These are phyloP conservation scores for Carex scoparia DNA, from an alignment of 176 grass and related monocot genomes.

Conservation along the genomic window DNA sequence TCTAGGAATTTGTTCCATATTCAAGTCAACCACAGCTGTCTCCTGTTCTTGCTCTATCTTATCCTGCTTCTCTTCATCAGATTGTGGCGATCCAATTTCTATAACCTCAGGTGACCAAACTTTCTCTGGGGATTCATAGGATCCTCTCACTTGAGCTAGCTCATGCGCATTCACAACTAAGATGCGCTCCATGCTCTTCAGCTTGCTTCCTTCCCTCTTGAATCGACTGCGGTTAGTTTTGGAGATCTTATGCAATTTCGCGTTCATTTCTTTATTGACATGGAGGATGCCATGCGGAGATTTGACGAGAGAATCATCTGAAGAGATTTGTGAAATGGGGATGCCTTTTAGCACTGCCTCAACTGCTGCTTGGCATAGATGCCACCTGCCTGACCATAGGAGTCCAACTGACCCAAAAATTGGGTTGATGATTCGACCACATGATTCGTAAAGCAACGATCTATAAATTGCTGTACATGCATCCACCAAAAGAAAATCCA, in stretches of 20 bases:
- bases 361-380: conserved; percentile 27
- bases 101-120: background rate
- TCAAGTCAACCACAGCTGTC: background rate
- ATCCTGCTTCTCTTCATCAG: background rate
- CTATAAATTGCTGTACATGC: conserved; percentile 7
- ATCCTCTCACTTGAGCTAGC: background rate
- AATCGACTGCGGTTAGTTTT: background rate
- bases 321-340: conserved; percentile 11
- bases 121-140: background rate
- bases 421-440: conserved; percentile 22
- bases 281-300: background rate
- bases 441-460: conserved; percentile 19
- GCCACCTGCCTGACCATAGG: conserved; percentile 18
- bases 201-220: background rate
- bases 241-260: conserved; percentile 1
- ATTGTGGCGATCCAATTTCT: background rate
- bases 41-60: background rate
- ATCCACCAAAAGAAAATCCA: background rate
- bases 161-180: background rate
- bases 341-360: conserved; percentile 22
- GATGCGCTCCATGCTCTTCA: background rate
- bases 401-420: conserved; percentile 9
- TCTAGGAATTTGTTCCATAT: background rate
- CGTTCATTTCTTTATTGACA: background rate
- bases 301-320: background rate